Evolutionary conservation across 257 asterid genomes (phyloP), one percentile per base, ranked within the genome.

Genomic region (Solanum chaucha): DNA sequence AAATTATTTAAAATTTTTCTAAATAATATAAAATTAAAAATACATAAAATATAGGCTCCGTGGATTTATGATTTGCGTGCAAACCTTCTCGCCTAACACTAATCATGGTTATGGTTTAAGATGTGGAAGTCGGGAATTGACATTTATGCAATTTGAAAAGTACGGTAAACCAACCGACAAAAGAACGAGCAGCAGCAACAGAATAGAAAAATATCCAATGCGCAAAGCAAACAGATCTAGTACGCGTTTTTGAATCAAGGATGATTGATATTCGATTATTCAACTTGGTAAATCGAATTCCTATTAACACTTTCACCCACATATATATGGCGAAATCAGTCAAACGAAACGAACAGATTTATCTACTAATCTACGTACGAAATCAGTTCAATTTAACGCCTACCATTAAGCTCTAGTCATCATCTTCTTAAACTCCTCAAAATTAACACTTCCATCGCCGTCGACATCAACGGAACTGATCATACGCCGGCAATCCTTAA

Each of bases 401-500:
- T 87, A 68, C 73, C 48, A 13, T 88, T 75, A 82, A 70, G 88
- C 41, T 86, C 92, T 88, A 30, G 91, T 84, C 96, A 95, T 95
- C 98, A 95, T 94, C 93, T 92, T 95, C 92, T 94, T 94, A 74
- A 96, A 96, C 91, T 96, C 99, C 64, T 93, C 97, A 77, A 96
- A 96, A 82, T 95, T 92, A 44, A 96, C 98, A 92, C 96, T 92
- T 1, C 98, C 98, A 84, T 96, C 99, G 75, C 99, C 98, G 88
- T 96, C 98, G 13, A 88, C 96, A 77, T 96, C 99, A 86, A 95
- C 97, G 89, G 93, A 87, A 71, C 91, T 87, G 86, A 96, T 96
- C 99, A 96, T 96, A 41, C 87, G 89, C 32, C 93, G 90, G 90
- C 98, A 95, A 41, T 96, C 98, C 89, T 92, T 93, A 32, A 93